phyloP scores from a whole-genome alignment of 2,329 filamentous ascomycete species.

The Pyricularia grisea region DNA sequence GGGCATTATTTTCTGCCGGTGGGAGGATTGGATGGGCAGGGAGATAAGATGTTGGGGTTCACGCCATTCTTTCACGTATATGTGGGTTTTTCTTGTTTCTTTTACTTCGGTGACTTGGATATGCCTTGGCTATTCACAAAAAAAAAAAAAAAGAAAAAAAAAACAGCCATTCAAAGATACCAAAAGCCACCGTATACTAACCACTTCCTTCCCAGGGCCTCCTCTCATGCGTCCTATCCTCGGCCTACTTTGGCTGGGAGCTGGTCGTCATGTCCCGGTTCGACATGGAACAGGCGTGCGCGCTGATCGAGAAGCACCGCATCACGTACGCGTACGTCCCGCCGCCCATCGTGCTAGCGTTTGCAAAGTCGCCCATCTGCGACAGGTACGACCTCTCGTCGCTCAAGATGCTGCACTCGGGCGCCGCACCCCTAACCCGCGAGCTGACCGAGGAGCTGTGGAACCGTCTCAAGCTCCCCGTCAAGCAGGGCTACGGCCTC shows the following conservation, averaged over 20 bases:
- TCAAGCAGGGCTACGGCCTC: constrained; percentile 91
- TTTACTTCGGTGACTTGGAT: neutral
- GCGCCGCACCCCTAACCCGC: constrained; percentile 72
- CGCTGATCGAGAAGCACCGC: constrained; percentile 62
- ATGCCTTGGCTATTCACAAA: too few relatives aligned
- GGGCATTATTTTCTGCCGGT: constrained; percentile 44
- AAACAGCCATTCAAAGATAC: neutral
- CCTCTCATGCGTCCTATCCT: constrained; percentile 61
- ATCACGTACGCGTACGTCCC: constrained; percentile 77
- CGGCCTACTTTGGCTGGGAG: constrained; percentile 55
- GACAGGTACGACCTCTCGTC: constrained; percentile 72
- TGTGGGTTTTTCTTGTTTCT: constrained; percentile 32
- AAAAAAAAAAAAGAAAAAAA: too few relatives aligned
- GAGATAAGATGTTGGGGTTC: constrained; percentile 68
- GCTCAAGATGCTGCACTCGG: constrained; percentile 77
- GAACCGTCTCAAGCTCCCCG: constrained; percentile 61
- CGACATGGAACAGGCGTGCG: constrained; percentile 70
- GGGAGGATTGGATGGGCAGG: constrained; percentile 48
- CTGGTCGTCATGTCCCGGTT: constrained; percentile 71
- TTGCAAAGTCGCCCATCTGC: constrained; percentile 71
- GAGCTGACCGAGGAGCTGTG: constrained; percentile 74
- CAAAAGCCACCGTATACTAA: neutral
- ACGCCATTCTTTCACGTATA: constrained; percentile 92
- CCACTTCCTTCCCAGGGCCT: constrained; percentile 37
- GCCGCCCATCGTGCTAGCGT: constrained; percentile 71